Evolutionary conservation across 306 rosid species (phyloP), one percentile per base, ranked within the genome.

Genomic region (Spatholobus suberectus): DNA sequence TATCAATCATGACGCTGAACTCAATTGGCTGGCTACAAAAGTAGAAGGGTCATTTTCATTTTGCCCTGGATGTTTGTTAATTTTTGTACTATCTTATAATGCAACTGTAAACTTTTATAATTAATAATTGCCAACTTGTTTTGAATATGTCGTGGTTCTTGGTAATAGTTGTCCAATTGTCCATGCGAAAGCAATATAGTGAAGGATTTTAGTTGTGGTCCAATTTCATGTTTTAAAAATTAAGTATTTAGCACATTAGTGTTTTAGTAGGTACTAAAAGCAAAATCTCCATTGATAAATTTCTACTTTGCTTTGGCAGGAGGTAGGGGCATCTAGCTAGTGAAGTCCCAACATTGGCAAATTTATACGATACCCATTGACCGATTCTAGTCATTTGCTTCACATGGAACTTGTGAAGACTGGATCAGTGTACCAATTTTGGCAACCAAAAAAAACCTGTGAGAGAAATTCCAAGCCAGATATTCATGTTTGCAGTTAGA

Each of bases 231-330:
- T 70, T 59, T 29, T 27, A 14, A 18, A 57, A 11, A 17, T 57
- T 1, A 41, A 57, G 71, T 57, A 29, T 58, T 44, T 61, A 1
- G 73, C 27, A 73, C 21, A 34, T 29, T 49, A 78, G 27, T 65
- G 73, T 47, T 34, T 47, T 32, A 32, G 54, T 24, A 32, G 51
- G 9, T 51, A 52, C 8, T 24, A 63, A 37, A 26, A 63, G 24
- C 17, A 65, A 74, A 74, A 62, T 52, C 76, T 68, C 18, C 23
- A 24, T 17, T 77, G 63, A 17, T 55, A 58, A n/a, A 35, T 24
- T 62, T 35, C 21, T 70, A 5, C 9, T 24, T 12, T 58, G 23
- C 26, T 54, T 82, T 70, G 79, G 68, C 88, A 84, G 87, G 85
- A 84, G 80, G 38, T 62, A 14, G 26, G 17, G 49, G 34, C 66